Evolutionary conservation across 164 flowering plant genomes (phyloP), one percentile per base, ranked within the genome.

Genomic region (Aristolochia contorta): DNA sequence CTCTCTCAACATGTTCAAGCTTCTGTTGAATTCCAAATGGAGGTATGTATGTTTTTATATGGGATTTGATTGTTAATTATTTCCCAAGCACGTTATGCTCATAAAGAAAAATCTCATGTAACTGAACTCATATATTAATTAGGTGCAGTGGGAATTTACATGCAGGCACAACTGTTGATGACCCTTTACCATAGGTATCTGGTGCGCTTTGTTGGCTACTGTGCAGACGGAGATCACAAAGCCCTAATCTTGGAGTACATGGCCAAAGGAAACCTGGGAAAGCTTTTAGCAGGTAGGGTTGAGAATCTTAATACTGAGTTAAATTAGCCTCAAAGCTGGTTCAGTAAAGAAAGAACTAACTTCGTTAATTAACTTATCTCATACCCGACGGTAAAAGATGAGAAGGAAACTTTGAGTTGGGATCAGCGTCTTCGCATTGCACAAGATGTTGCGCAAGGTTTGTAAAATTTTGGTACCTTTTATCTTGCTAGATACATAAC

Each of bases 231-330:
- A 15, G 24, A 19, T 12, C 3, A 20, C 12, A 37, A 15, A 15
- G 47, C 47, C 23, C 61, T 58, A n/a, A 12, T 58, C 9, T 58
- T 30, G 16, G 61, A 58, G 48, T 37, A 58, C 24, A 58, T 58
- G 61, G 12, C 13, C 43, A 22, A 19, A 6, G 61, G 61, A n/a
- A 58, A 58, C 27, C 49, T 58, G 9, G 19, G 16, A 21, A 16
- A 58, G 13, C 48, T 37, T 20, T 48, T 27, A 16, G 7, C 30
- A 27, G 30, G 30, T 27, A 27, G 3, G 30, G 2, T n/a, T n/a
- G n/a, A 27, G 5, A 27, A 27, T 27, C 5, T 27, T 27, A n/a
- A n/a, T n/a, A n/a, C n/a, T n/a, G n/a, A n/a, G n/a, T n/a, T n/a
- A n/a, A n/a, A n/a, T n/a, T n/a, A n/a, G n/a, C n/a, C n/a, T n/a